Percentiles rank a stretch among this genome's conserved stretches.
These are phyloP conservation scores for Typha latifolia DNA, from an alignment of 176 grass and related monocot genomes.

Conservation along the genomic window DNA sequence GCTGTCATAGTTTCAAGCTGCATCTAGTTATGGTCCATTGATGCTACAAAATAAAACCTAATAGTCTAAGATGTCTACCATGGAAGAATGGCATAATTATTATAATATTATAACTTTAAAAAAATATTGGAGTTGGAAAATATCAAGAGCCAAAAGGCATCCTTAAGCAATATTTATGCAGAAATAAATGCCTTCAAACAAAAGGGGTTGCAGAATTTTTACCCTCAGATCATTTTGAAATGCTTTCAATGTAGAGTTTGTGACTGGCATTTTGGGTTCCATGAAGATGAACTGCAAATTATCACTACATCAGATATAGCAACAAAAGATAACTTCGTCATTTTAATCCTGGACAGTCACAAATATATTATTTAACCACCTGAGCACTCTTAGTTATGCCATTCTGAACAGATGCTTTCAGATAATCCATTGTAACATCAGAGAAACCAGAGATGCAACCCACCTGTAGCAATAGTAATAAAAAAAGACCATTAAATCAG, in stretches of 20 bases:
- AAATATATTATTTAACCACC: conserved; percentile 15
- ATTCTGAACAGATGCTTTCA: conserved; percentile 31
- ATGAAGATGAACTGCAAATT: conserved; percentile 39
- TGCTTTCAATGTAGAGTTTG: conserved; percentile 14
- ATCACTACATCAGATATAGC: conserved; percentile 1
- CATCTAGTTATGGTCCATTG: too few relatives aligned
- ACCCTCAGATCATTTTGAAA: conserved; percentile 38
- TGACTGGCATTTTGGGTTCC: conserved; percentile 3
- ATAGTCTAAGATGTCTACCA: too few relatives aligned
- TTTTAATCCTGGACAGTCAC: neutral
- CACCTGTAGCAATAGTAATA: conserved; percentile 13
- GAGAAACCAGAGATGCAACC: conserved; percentile 34
- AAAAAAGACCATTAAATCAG: neutral
- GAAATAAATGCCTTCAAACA: neutral
- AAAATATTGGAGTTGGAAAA: too few relatives aligned
- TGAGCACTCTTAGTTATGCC: conserved; percentile 21
- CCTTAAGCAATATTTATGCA: conserved; percentile 16
- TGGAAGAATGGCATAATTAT: too few relatives aligned
- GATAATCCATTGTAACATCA: conserved; percentile 17
- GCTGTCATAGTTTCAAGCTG: too few relatives aligned
- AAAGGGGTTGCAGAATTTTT: neutral
- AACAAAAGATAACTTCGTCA: conserved; percentile 1
- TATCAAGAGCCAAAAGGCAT: neutral
- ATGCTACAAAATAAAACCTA: too few relatives aligned
- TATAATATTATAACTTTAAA: too few relatives aligned